These are phyloP conservation scores for Diversispora epigaea DNA, from an alignment of 192 early-diverging fungal species.

Conservation along the genomic window DNA sequence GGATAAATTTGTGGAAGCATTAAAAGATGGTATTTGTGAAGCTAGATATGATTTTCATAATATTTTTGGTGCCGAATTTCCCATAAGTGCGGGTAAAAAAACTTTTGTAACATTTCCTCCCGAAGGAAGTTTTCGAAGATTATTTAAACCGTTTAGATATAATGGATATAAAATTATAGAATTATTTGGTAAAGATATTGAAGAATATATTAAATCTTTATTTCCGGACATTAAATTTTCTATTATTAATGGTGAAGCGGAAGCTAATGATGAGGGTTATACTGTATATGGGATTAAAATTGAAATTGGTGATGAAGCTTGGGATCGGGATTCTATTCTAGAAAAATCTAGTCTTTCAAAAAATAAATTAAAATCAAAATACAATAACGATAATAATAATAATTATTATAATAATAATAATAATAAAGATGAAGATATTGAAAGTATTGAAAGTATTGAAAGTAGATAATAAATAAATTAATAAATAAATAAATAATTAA, in stretches of 20 bases:
- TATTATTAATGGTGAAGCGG: neutral
- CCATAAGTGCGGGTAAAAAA: neutral
- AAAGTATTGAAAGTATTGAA: no score
- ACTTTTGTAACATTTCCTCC: neutral
- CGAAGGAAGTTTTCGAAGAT: neutral
- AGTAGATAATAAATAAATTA: no score
- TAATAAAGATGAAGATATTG: no score
- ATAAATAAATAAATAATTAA: no score
- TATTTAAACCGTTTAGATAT: neutral
- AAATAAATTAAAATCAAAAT: neutral
- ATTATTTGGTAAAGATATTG: neutral
- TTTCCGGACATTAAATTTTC: neutral
- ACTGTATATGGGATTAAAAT: neutral
- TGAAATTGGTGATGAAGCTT: neutral
- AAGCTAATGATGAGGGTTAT: neutral
- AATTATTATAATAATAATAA: no score
- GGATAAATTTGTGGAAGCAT: constrained; percentile 2
- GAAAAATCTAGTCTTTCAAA: neutral
- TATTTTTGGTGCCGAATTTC: neutral
- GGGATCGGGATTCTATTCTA: neutral
- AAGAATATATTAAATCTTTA: neutral
- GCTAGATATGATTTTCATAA: constrained; percentile 13
- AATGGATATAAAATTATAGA: neutral
- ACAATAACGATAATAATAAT: no score
- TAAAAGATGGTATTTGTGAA: neutral